phyloP scores from a whole-genome alignment of 257 asterid species.

The Solanum corneliomulleri region DNA sequence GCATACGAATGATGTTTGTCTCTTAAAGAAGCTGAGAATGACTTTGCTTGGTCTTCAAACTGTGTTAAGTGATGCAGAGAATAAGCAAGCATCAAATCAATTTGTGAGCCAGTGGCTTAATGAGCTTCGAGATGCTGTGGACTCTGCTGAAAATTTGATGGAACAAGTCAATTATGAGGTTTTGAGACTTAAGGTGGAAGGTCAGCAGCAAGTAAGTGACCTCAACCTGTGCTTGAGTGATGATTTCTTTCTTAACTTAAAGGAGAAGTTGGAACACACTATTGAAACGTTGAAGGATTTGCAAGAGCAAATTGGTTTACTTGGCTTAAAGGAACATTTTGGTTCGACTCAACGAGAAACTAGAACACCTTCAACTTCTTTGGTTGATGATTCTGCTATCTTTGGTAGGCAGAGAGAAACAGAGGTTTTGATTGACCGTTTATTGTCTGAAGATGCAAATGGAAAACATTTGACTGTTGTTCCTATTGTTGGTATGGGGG shows the following conservation, averaged over 20 bases:
- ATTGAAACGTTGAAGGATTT: background rate
- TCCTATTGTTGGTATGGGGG: background rate
- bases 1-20: background rate
- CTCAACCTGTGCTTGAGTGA: background rate
- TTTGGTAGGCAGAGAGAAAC: background rate
- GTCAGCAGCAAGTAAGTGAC: background rate
- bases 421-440: background rate
- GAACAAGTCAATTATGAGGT: background rate
- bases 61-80: constrained; percentile 14
- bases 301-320: background rate
- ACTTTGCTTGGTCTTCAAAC: background rate
- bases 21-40: background rate
- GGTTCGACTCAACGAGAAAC: background rate
- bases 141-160: background rate
- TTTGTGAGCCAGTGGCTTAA: constrained; percentile 7
- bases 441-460: background rate
- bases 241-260: background rate
- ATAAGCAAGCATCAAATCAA: background rate
- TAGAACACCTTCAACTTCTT: background rate
- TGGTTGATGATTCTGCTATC: background rate
- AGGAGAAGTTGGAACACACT: background rate
- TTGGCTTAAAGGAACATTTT: background rate
- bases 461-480: background rate
- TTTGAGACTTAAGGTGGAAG: background rate
- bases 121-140: background rate